These are phyloP conservation scores for Cutaneotrichosporon mucoides DNA, from an alignment of 1,284 basidiomycete species.

Conservation along the genomic window DNA sequence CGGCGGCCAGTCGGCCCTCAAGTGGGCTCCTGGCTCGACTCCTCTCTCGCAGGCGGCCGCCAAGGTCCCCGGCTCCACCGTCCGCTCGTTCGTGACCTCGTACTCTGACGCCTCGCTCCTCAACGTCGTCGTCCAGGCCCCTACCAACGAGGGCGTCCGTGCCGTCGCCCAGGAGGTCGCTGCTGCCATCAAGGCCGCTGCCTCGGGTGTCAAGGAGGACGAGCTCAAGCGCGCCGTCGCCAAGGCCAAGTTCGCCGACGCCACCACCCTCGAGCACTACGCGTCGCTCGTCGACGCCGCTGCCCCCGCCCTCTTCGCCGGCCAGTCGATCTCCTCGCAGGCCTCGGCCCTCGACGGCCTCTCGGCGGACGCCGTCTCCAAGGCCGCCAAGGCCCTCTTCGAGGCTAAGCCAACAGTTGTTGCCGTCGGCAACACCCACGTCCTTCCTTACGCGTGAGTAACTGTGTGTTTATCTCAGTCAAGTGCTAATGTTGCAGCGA, in stretches of 20 bases:
- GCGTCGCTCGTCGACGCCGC: slow-evolving; percentile 64
- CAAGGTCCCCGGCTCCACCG: slow-evolving; percentile 51
- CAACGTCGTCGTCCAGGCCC: slow-evolving; percentile 62
- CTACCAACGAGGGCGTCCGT: slow-evolving; percentile 45
- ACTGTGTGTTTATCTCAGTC: background rate
- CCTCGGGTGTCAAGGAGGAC: slow-evolving; percentile 60
- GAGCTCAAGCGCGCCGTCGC: slow-evolving; percentile 73
- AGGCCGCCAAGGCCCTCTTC: slow-evolving; percentile 50
- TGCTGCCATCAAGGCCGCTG: slow-evolving; percentile 62
- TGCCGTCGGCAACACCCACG: slow-evolving; percentile 69
- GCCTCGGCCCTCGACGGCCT: slow-evolving; percentile 56
- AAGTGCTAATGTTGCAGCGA: slow-evolving; percentile 49
- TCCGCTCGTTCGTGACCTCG: slow-evolving; percentile 68
- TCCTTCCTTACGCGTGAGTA: slow-evolving; percentile 66
- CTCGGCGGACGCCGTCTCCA: slow-evolving; percentile 58
- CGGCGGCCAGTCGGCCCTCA: slow-evolving; percentile 66
- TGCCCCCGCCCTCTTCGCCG: slow-evolving; percentile 55
- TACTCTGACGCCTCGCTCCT: slow-evolving; percentile 88
- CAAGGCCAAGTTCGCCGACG: slow-evolving; percentile 80
- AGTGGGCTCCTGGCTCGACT: slow-evolving; percentile 74
- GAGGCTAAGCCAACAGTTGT: slow-evolving; percentile 76
- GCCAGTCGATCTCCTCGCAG: slow-evolving; percentile 56
- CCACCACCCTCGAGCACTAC: slow-evolving; percentile 61
- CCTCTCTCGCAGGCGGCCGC: slow-evolving; percentile 57
- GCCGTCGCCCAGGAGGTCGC: slow-evolving; percentile 60